These are phyloP conservation scores for Ganoderma boninense DNA, from an alignment of 1,284 basidiomycete species.

Conservation along the genomic window DNA sequence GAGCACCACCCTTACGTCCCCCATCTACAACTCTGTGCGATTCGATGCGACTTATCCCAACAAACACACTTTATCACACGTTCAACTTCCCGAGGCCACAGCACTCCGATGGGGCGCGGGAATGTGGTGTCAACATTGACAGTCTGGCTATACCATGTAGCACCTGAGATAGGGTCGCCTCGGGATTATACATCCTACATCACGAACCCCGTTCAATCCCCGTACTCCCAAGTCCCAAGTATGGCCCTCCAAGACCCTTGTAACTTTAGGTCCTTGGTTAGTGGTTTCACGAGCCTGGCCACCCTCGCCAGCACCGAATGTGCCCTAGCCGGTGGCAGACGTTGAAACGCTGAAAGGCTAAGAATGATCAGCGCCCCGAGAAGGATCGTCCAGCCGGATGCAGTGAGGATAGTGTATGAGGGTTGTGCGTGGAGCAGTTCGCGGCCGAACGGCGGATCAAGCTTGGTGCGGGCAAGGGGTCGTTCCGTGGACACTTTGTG, in stretches of 20 bases:
- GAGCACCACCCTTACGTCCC: conserved; percentile 6
- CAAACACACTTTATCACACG: not conserved
- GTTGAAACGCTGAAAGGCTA: not conserved
- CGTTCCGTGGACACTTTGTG: conserved; percentile 24
- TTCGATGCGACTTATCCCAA: conserved; percentile 2
- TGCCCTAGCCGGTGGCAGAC: not conserved
- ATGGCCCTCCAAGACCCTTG: not conserved
- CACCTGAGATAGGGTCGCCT: not conserved
- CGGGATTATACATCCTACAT: not conserved
- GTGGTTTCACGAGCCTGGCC: not conserved
- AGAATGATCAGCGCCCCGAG: conserved; percentile 8
- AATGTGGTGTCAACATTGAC: conserved; percentile 10
- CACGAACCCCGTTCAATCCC: not conserved
- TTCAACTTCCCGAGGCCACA: not conserved
- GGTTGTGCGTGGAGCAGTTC: not conserved
- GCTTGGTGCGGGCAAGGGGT: conserved; percentile 15
- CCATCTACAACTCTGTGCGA: not conserved
- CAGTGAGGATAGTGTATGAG: not conserved
- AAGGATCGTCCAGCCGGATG: not conserved
- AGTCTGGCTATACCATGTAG: conserved; percentile 2
- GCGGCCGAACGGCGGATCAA: conserved; percentile 12
- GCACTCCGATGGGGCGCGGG: conserved; percentile 13
- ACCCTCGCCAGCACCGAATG: not conserved
- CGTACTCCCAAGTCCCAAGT: not conserved
- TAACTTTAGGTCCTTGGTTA: not conserved